Percentiles rank a stretch among this genome's conserved stretches.
phyloP scores from a whole-genome alignment of 2,329 filamentous ascomycete genomes.

The Metarhizium sp. region DNA sequence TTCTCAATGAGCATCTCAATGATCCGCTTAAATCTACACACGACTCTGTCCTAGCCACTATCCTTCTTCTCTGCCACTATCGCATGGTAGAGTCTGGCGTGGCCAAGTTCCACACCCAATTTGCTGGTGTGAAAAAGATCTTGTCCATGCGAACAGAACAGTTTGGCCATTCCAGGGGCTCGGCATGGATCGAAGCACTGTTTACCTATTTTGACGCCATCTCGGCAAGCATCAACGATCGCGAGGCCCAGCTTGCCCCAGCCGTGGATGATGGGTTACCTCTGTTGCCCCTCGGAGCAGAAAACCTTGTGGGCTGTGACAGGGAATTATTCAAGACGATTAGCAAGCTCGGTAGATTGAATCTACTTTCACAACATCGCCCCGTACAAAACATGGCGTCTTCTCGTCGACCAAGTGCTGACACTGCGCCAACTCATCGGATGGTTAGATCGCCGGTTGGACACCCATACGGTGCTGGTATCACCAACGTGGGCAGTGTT shows the following conservation, averaged over 20 bases:
- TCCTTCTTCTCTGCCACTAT: constrained; percentile 83
- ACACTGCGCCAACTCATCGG: constrained; percentile 23
- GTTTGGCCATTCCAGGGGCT: constrained; percentile 48
- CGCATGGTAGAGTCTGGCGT: constrained; percentile 90
- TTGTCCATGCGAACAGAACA: constrained; percentile 58
- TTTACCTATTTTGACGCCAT: constrained; percentile 95
- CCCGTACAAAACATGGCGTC: constrained; percentile 33
- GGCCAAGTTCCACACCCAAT: constrained; percentile 86
- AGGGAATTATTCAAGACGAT: constrained; percentile 79
- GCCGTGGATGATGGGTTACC: constrained; percentile 50
- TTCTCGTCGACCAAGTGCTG: constrained; percentile 7
- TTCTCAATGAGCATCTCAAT: constrained; percentile 76
- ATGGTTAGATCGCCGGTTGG: constrained; percentile 32
- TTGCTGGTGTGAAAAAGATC: constrained; percentile 87
- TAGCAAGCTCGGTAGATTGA: constrained; percentile 72
- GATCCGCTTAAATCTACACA: constrained; percentile 66
- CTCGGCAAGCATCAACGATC: constrained; percentile 83
- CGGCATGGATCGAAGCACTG: constrained; percentile 83
- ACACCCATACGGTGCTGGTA: constrained; percentile 30
- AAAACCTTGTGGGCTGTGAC: constrained; percentile 85
- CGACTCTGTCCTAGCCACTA: constrained; percentile 79
- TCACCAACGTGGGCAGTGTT: constrained; percentile 7
- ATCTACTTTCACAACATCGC: constrained; percentile 67
- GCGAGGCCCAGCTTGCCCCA: constrained; percentile 71
- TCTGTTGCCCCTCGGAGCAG: constrained; percentile 51